Percentiles rank a stretch among this genome's conserved stretches.
Conservation (phyloP, 495 filamentous ascomycete species). For the Evansstolkia leycettana region DNA sequence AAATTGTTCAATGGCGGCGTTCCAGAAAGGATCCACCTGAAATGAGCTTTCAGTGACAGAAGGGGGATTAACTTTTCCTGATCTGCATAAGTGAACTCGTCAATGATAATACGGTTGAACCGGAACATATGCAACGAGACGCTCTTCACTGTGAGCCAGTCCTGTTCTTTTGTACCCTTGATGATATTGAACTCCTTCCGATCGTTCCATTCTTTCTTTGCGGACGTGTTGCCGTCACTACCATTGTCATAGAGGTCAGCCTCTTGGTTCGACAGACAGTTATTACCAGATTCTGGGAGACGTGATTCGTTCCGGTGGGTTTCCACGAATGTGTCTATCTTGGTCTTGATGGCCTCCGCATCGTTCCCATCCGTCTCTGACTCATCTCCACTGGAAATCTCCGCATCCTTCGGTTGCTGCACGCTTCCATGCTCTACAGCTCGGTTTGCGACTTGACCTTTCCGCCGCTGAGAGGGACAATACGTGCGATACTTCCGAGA, state of each 20-base stretch:
- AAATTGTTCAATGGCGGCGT: conserved; percentile 49
- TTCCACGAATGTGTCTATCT: too few species aligned
- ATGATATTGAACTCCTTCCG: conserved; percentile 15
- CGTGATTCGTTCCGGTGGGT: too few species aligned
- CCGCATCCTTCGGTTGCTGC: conserved; percentile 3
- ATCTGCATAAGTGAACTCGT: conserved; percentile 53
- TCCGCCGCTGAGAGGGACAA: conserved; percentile 20
- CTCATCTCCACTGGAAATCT: conserved; percentile 8
- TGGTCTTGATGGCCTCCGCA: too few species aligned
- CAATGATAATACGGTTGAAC: conserved; percentile 52
- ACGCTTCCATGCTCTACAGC: not conserved
- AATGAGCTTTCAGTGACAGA: conserved; percentile 27
- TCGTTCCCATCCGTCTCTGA: conserved; percentile 5
- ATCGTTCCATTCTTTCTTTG: conserved; percentile 11
- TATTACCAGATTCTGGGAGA: too few species aligned
- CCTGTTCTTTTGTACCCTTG: too few species aligned
- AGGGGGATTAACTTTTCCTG: conserved; percentile 19
- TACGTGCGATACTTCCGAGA: conserved; percentile 12
- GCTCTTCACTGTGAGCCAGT: not conserved
- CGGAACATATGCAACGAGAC: conserved; percentile 45
- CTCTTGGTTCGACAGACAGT: too few species aligned
- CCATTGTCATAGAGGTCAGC: too few species aligned
- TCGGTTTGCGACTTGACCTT: conserved; percentile 8
- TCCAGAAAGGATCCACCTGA: conserved; percentile 57
- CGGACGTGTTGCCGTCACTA: not conserved